Evolutionary conservation across 345 rosid genomes (phyloP), one percentile per base, ranked within the genome.

Genomic region (Camelina laxa): DNA sequence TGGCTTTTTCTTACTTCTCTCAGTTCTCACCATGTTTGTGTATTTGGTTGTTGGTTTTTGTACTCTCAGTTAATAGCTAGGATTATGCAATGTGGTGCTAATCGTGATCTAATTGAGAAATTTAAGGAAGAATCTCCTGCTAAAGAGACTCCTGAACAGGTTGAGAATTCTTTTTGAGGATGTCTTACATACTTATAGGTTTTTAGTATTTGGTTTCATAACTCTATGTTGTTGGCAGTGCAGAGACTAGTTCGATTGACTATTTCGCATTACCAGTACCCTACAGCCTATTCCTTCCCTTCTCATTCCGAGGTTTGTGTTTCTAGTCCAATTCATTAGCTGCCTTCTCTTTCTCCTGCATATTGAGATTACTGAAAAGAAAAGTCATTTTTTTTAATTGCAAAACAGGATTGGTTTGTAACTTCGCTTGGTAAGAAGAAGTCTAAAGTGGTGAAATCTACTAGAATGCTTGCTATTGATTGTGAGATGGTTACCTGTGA

Each of bases 401-500:
- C 24, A 30, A 11, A 31, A 72, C 85, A 92, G 97, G 96, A 77
- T 30, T 95, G 99, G 99, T 73, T 83, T 53, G 84, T 86, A 38
- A 85, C 83, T 8, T 83, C 83, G 73, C 47, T 73, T 50, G 74
- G 82, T 54, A 79, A 81, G 67, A 80, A 83, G 74, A 82, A 56
- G 63, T 75, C 89, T 30, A 82, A 82, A 86, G 71, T 67, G 74
- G 44, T 75, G 69, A 83, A 44, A 33, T 84, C 86, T 30, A 87
- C 80, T 33, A 22, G 47, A 16, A 82, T 95, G 82, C n/a, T 84
- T 63, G 92, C 99, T 71, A 83, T 95, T 76, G 99, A 92, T 75
- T 95, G 99, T 84, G 99, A 92, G 89, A 95, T 95, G 99, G 99
- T 95, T 81, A 89, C 84, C 5, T 92, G 96, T 82, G 84, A 88